phyloP scores from a whole-genome alignment of 805 yeast species.

The Sungouiozyma ichnusensis region DNA sequence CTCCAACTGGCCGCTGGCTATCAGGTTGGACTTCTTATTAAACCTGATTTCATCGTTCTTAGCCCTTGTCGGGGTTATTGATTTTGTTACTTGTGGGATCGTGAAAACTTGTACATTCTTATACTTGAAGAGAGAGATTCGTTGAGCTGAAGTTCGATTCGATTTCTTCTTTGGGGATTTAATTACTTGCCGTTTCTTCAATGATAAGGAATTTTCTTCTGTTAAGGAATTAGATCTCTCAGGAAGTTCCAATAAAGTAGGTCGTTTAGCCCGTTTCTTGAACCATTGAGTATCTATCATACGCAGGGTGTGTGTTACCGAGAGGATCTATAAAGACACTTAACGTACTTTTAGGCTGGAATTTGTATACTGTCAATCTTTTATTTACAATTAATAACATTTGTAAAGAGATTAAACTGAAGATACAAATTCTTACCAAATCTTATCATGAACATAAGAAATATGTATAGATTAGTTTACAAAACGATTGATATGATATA shows the following conservation, averaged over 20 bases:
- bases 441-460: neutral
- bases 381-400: neutral
- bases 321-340: too few species aligned
- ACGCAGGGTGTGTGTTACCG: too few species aligned
- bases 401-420: too few species aligned
- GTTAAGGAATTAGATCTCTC: neutral
- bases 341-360: too few species aligned
- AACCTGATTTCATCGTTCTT: too few species aligned
- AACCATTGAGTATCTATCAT: neutral
- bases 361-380: too few species aligned
- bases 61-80: neutral
- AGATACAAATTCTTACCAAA: neutral
- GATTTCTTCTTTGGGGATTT: conserved; percentile 2
- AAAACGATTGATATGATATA: neutral
- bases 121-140: conserved; percentile 22
- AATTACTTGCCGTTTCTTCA: conserved; percentile 2
- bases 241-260: neutral
- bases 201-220: neutral
- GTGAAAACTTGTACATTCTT: conserved; percentile 17
- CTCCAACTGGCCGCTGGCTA: conserved; percentile 24
- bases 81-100: neutral
- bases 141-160: conserved; percentile 23
- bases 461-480: neutral
- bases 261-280: neutral
- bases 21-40: conserved; percentile 3